A percentile compares a stretch with the other conserved stretches of the same genome.
These are phyloP conservation scores for Cyberlindnera japonica DNA, from an alignment of 805 yeast species.

Conservation along the genomic window DNA sequence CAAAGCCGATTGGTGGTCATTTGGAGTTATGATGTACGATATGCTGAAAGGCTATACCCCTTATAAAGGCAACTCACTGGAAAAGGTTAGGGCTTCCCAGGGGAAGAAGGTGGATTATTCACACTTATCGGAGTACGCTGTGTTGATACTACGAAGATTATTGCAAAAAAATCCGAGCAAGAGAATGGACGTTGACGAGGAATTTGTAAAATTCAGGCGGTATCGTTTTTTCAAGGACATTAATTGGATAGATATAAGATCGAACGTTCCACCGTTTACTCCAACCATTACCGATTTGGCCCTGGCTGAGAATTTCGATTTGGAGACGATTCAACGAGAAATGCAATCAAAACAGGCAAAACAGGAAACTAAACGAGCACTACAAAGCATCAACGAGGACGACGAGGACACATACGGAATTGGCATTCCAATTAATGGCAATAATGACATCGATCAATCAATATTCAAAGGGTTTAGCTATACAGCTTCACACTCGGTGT, in stretches of 20 bases:
- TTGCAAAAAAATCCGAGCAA: constrained; percentile 66
- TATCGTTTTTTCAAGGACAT: constrained; percentile 76
- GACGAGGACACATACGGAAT: neutral
- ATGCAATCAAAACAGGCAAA: neutral
- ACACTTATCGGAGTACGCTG: constrained; percentile 66
- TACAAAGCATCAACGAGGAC: constrained; percentile 1
- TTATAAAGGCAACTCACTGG: constrained; percentile 71
- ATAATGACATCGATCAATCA: constrained; percentile 11
- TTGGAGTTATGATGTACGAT: constrained; percentile 78
- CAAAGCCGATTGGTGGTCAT: constrained; percentile 89
- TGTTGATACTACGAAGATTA: constrained; percentile 61
- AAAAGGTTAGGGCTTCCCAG: constrained; percentile 65
- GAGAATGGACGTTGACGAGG: constrained; percentile 56
- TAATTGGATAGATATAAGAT: constrained; percentile 56
- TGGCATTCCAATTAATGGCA: neutral
- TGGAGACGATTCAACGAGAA: constrained; percentile 64
- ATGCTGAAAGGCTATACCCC: constrained; percentile 82
- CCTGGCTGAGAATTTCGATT: constrained; percentile 77
- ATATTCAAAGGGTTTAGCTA: constrained; percentile 43
- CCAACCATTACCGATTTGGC: constrained; percentile 74
- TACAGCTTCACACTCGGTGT: constrained; percentile 37
- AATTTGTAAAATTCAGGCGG: constrained; percentile 38
- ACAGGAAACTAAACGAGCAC: neutral
- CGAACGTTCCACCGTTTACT: constrained; percentile 63
- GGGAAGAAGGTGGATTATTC: constrained; percentile 53